These are phyloP conservation scores for Escovopsis weberi DNA, from an alignment of 2,329 filamentous ascomycete genomes.

Conservation along the genomic window DNA sequence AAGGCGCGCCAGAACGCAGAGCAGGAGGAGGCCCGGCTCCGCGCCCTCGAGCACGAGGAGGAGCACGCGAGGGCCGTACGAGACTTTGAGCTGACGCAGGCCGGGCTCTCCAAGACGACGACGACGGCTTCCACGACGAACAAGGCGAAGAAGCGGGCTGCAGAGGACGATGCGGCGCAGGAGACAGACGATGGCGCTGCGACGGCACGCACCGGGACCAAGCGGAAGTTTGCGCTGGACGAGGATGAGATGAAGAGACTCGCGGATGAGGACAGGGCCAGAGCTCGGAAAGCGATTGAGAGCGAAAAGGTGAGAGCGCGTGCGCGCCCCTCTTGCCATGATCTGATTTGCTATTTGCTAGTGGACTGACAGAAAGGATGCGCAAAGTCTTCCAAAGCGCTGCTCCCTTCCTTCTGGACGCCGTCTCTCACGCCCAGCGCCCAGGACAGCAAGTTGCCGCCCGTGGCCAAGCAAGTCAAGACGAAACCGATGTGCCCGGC, in stretches of 20 bases:
- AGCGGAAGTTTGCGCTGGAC: conserved; percentile 65
- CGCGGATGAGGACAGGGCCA: conserved; percentile 52
- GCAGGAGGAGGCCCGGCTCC: conserved; percentile 47
- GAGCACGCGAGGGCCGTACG: conserved; percentile 53
- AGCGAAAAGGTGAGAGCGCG: conserved; percentile 48
- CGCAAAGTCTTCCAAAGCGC: conserved; percentile 44
- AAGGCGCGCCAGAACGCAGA: conserved; percentile 47
- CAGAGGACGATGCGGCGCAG: background rate
- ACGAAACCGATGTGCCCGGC: conserved; percentile 62
- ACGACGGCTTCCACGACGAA: conserved; percentile 5
- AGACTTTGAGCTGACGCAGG: conserved; percentile 78
- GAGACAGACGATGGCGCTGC: background rate
- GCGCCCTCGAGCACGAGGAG: conserved; percentile 50
- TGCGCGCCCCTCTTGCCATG: background rate
- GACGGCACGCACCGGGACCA: conserved; percentile 19
- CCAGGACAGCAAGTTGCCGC: conserved; percentile 32
- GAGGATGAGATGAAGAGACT: conserved; percentile 61
- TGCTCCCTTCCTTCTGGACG: conserved; percentile 83
- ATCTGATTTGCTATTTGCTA: no score
- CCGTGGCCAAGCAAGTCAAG: conserved; percentile 48
- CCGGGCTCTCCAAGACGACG: conserved; percentile 35
- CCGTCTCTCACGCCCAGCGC: conserved; percentile 60
- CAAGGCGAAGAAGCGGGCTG: conserved; percentile 20
- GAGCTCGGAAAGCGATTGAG: conserved; percentile 55
- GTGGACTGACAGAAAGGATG: conserved; percentile 4